A percentile compares a stretch with the other conserved stretches of the same genome.
These are phyloP conservation scores for Pyricularia sp. DNA, from an alignment of 2,329 filamentous ascomycete genomes.

Conservation along the genomic window DNA sequence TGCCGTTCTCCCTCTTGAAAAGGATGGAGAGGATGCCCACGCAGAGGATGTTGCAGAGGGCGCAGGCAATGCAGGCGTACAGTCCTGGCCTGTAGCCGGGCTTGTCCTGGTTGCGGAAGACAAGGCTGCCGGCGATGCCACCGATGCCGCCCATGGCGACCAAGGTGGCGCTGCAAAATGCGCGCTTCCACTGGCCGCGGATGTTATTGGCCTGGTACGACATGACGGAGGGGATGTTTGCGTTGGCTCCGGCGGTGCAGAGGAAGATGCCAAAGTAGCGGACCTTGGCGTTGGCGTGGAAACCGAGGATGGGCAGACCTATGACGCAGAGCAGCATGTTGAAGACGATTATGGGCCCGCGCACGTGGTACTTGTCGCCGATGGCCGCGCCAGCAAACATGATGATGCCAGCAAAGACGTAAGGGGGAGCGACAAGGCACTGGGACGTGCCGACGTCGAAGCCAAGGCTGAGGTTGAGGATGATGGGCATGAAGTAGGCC, in stretches of 20 bases:
- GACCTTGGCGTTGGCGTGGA: constrained; percentile 37
- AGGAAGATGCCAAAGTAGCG: constrained; percentile 68
- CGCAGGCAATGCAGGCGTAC: constrained; percentile 40
- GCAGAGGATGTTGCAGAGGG: constrained; percentile 30
- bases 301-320: constrained; percentile 62
- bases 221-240: constrained; percentile 62
- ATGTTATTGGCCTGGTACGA: constrained; percentile 82
- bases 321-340: constrained; percentile 55
- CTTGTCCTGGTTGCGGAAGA: constrained; percentile 42
- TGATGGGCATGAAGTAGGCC: constrained; percentile 67
- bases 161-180: constrained; percentile 62
- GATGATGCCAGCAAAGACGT: constrained; percentile 48
- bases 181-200: constrained; percentile 78
- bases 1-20: constrained; percentile 30
- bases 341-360: constrained; percentile 51
- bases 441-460: constrained; percentile 52
- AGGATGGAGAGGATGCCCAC: constrained; percentile 26
- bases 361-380: constrained; percentile 53
- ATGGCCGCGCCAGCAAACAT: constrained; percentile 48
- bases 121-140: constrained; percentile 60
- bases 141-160: constrained; percentile 68
- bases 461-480: constrained; percentile 49
- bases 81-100: constrained; percentile 41
- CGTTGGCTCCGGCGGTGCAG: constrained; percentile 62
- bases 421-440: constrained; percentile 60